Percentiles rank a stretch among this genome's conserved stretches.
Evolutionary conservation across 2,329 filamentous ascomycete genomes (phyloP).

Genomic region (Trichoderma breve): DNA sequence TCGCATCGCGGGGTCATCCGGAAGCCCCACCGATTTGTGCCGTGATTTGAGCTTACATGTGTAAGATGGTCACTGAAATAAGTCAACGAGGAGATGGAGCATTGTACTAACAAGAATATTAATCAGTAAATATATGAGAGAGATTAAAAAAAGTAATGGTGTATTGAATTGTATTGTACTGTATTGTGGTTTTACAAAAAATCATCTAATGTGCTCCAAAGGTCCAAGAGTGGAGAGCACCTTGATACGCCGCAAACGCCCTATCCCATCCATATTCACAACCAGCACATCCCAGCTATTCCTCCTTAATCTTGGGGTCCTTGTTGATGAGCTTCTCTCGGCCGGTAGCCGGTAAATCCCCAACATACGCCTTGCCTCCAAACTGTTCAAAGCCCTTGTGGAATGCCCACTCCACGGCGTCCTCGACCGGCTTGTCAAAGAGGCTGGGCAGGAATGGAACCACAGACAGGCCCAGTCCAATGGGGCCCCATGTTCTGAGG

Average conservation of each 20-base stretch:
- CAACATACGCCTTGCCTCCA: slow-evolving; percentile 61
- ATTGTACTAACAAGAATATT: too few relatives aligned
- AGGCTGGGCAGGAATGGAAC: slow-evolving; percentile 81
- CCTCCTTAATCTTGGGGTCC: slow-evolving; percentile 47
- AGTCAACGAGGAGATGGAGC: background rate
- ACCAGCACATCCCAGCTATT: slow-evolving; percentile 27
- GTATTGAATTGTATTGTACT: background rate
- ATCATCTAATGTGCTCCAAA: background rate
- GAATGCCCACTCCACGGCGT: slow-evolving; percentile 87
- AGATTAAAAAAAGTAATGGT: background rate
- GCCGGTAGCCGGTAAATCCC: slow-evolving; percentile 53
- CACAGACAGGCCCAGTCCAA: slow-evolving; percentile 74
- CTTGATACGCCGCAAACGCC: background rate
- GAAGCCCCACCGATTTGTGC: background rate
- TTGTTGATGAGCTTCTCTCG: slow-evolving; percentile 42
- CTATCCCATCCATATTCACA: background rate
- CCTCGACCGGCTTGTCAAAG: slow-evolving; percentile 90
- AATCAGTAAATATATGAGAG: background rate
- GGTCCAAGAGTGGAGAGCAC: background rate
- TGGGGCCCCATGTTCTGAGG: slow-evolving; percentile 82
- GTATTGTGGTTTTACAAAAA: background rate
- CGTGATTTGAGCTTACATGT: background rate
- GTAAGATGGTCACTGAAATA: background rate
- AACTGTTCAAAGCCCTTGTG: slow-evolving; percentile 74
- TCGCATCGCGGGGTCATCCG: slow-evolving; percentile 6